A percentile compares a stretch with the other conserved stretches of the same genome.
These are phyloP conservation scores for Kluyveromyces nonfermentans DNA, from an alignment of 805 yeast species.

Conservation along the genomic window DNA sequence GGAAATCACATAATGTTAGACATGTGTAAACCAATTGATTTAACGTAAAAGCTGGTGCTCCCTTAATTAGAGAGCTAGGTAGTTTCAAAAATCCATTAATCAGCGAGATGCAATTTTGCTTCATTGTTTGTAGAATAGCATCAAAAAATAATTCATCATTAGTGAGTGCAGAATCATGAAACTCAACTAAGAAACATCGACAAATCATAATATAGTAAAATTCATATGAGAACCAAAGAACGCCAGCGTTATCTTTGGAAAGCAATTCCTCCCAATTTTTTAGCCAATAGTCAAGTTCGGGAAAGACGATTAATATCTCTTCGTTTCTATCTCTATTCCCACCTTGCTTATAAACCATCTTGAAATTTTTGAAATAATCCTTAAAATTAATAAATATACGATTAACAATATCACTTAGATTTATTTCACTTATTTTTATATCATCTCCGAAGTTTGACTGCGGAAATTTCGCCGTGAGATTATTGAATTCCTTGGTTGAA, in stretches of 20 bases:
- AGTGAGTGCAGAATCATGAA: constrained; percentile 17
- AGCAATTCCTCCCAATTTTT: constrained; percentile 37
- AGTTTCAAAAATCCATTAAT: constrained; percentile 36
- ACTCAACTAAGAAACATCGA: constrained; percentile 28
- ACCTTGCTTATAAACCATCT: constrained; percentile 4
- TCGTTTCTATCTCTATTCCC: constrained; percentile 4
- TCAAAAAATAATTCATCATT: constrained; percentile 19
- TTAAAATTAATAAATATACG: constrained; percentile 21
- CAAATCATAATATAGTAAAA: constrained; percentile 39
- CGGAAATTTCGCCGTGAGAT: constrained; percentile 39
- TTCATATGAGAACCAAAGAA: constrained; percentile 39
- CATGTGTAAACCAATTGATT: constrained; percentile 48
- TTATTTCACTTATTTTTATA: constrained; percentile 42
- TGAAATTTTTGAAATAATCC: constrained; percentile 13
- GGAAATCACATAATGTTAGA: constrained; percentile 40
- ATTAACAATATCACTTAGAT: constrained; percentile 31
- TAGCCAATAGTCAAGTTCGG: constrained; percentile 39
- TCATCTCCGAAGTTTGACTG: constrained; percentile 45
- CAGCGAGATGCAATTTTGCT: constrained; percentile 37
- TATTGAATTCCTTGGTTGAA: constrained; percentile 31
- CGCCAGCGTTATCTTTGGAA: constrained; percentile 40
- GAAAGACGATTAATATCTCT: constrained; percentile 16
- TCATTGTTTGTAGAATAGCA: constrained; percentile 33
- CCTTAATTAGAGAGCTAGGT: constrained; percentile 40
- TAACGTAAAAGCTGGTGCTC: constrained; percentile 44